Base-by-base conservation (phyloP, 2,329 filamentous ascomycete genomes). In the Drechslera avenae region DNA sequence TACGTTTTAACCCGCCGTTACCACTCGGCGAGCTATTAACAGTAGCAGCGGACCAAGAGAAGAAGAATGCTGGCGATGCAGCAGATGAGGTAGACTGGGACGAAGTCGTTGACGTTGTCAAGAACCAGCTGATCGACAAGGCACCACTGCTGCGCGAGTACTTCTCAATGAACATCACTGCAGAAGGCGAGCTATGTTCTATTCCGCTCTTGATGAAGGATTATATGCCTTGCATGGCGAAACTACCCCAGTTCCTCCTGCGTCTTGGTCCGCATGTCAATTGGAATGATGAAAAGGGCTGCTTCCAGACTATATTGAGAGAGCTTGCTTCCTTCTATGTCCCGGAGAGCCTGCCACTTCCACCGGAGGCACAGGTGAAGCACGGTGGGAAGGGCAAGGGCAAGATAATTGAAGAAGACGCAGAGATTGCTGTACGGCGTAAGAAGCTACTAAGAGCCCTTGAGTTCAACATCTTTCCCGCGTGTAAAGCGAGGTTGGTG, bases 121-220 rank as follows among this genome's bases (percentile, higher is more conserved):
- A 81, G 0, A 73, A 80, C 2, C 86, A 91, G 59, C 79, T 97
- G 2, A 81, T 95, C 26, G 83, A 87, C 57, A 84, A 88, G 9
- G 82, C 89, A 30, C 88, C 93, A 64, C 95, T 99, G 90, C 82
- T 99, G 1, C 79, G 83, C 2, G 94, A 99, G 73, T 99, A 99
- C 74, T 97, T 99, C 73, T 88, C 87, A 1, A 77, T 99, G 36
- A 86, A 93, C 46, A 86, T 99, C 30, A 89, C 89, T 0, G 84
- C 86, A 1, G 80, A 88, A 0, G 93, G 92, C 10, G 84, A 93
- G 45, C 78, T 99, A 2, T 74, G 87, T 39, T 86, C 86, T 23
- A 87, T 99, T 13, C 95, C 94, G 0, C 79, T 99, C 7, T 79
- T 99, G 30, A 74, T 96, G 37, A 96, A 92, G 73, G 91, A 91